These are phyloP conservation scores for Penicillium freii DNA, from an alignment of 2,329 filamentous ascomycete species.

Conservation along the genomic window DNA sequence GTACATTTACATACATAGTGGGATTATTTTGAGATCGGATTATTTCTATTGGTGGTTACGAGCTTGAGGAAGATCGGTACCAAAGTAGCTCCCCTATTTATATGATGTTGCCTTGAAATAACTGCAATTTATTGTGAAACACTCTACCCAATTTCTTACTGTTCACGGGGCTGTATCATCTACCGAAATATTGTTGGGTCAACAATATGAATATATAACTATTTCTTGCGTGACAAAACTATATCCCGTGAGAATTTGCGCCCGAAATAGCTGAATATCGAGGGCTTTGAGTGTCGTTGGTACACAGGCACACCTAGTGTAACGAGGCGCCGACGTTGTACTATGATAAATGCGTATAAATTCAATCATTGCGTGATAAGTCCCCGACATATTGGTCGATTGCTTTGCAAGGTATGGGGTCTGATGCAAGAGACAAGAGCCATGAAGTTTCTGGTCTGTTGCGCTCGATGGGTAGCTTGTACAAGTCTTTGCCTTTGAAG, in stretches of 20 bases:
- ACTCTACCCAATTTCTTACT: neutral
- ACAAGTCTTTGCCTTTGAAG: neutral
- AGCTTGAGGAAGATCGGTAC: neutral
- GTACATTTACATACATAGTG: neutral
- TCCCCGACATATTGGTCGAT: neutral
- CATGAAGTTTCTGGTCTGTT: neutral
- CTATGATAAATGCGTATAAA: neutral
- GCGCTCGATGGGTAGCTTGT: neutral
- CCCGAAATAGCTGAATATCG: neutral
- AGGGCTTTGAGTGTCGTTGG: neutral
- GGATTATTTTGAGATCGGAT: no score
- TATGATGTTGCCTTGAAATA: neutral
- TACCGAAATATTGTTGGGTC: neutral
- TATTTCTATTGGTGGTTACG: neutral
- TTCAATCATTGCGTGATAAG: neutral
- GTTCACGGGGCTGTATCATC: neutral
- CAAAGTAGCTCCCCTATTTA: neutral
- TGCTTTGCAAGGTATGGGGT: neutral
- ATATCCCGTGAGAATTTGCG: neutral
- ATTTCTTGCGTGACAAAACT: no score
- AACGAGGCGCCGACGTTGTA: neutral
- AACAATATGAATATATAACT: neutral
- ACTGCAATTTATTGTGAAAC: neutral
- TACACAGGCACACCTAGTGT: neutral
- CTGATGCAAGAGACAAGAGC: neutral